Evolutionary conservation across 176 grass and related monocot species (phyloP).

Genomic region (Saccharum officinarum): DNA sequence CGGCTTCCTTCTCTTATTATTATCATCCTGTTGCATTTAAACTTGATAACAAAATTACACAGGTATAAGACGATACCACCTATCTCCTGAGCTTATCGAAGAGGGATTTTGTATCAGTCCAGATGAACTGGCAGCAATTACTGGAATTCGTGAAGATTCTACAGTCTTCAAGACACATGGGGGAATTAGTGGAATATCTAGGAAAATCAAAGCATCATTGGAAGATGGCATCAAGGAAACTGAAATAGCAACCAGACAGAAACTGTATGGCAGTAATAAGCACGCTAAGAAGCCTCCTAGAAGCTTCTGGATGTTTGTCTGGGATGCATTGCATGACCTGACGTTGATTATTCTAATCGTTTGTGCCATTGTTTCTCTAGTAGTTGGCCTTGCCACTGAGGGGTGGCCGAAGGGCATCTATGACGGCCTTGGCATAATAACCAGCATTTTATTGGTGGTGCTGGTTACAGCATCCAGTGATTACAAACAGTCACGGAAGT

Average conservation of each 20-base stretch:
- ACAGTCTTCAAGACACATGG: slow-evolving; percentile 52
- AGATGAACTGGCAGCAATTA: slow-evolving; percentile 82
- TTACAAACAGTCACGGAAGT: slow-evolving; percentile 81
- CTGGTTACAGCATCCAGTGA: slow-evolving; percentile 88
- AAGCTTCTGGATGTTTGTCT: slow-evolving; percentile 90
- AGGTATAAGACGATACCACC: slow-evolving; percentile 52
- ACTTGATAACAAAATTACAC: slow-evolving; percentile 16
- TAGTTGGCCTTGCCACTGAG: slow-evolving; percentile 71
- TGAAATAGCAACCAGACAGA: slow-evolving; percentile 56
- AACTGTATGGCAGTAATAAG: slow-evolving; percentile 72
- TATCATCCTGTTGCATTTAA: slow-evolving; percentile 5
- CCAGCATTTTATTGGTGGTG: slow-evolving; percentile 88
- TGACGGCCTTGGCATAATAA: slow-evolving; percentile 80
- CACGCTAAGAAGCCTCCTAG: slow-evolving; percentile 65
- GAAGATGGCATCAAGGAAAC: slow-evolving; percentile 57
- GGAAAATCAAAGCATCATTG: slow-evolving; percentile 60
- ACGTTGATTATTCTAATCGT: slow-evolving; percentile 78
- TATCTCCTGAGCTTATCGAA: slow-evolving; percentile 56
- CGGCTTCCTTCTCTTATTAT: slow-evolving; percentile 5
- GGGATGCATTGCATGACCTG: slow-evolving; percentile 90
- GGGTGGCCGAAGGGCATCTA: slow-evolving; percentile 90
- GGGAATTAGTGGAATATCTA: slow-evolving; percentile 64
- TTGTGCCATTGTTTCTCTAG: slow-evolving; percentile 74
- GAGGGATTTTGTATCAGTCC: slow-evolving; percentile 70
- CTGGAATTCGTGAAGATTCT: slow-evolving; percentile 32